A percentile compares a stretch with the other conserved stretches of the same genome.
phyloP scores from a whole-genome alignment of 2,329 filamentous ascomycete species.

The Beauveria australis region DNA sequence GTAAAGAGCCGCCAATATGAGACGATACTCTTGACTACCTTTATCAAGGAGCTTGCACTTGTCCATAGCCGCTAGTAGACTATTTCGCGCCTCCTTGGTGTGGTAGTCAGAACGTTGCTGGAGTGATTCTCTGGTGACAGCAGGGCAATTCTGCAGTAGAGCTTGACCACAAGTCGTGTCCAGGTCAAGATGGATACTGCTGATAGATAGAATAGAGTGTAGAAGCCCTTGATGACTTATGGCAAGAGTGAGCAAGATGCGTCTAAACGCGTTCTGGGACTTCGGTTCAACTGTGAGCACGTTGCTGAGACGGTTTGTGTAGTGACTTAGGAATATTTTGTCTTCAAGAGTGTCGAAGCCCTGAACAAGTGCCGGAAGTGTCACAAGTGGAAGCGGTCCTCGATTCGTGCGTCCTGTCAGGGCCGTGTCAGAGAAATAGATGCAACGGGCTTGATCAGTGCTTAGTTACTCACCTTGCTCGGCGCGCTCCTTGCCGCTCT shows the following conservation, averaged over 20 bases:
- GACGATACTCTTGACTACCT: slow-evolving; percentile 35
- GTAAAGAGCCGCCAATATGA: slow-evolving; percentile 46
- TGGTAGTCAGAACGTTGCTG: slow-evolving; percentile 47
- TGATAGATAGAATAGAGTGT: slow-evolving; percentile 81
- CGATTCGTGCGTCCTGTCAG: slow-evolving; percentile 41
- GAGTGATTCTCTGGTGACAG: slow-evolving; percentile 38
- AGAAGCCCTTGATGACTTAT: slow-evolving; percentile 73
- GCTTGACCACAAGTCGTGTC: slow-evolving; percentile 48
- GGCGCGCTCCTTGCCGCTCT: slow-evolving; percentile 68
- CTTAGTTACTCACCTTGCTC: slow-evolving; percentile 49
- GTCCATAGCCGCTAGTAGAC: slow-evolving; percentile 40
- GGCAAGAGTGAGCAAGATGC: slow-evolving; percentile 75
- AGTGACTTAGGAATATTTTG: slow-evolving; percentile 74
- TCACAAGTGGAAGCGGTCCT: slow-evolving; percentile 43
- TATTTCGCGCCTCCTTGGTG: slow-evolving; percentile 45
- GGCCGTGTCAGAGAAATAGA: slow-evolving; percentile 9
- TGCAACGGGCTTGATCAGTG: not conserved
- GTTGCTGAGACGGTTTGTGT: slow-evolving; percentile 68
- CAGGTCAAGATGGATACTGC: slow-evolving; percentile 66
- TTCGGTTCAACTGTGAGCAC: slow-evolving; percentile 78
- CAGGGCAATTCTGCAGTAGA: slow-evolving; percentile 40
- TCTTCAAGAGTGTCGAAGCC: slow-evolving; percentile 77
- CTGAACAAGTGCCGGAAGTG: slow-evolving; percentile 61
- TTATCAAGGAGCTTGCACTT: slow-evolving; percentile 32
- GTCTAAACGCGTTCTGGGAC: slow-evolving; percentile 75